These are phyloP conservation scores for Alternaria tenuissima DNA, from an alignment of 2,329 filamentous ascomycete genomes.

Conservation along the genomic window DNA sequence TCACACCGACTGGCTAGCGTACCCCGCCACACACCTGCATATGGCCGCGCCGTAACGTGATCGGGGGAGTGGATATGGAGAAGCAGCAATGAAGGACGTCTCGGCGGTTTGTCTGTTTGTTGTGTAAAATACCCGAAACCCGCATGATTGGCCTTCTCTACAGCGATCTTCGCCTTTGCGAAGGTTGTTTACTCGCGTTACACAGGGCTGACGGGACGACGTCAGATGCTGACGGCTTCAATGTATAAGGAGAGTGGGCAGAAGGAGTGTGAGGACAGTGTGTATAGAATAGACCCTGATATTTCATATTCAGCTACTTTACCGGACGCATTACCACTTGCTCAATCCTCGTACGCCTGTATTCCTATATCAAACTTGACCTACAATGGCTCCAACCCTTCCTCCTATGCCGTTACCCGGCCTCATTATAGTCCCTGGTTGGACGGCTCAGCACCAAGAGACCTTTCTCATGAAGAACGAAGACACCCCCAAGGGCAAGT, in stretches of 20 bases:
- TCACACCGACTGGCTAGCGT: not conserved
- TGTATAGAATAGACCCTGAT: not conserved
- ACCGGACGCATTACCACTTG: not conserved
- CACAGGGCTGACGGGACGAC: not conserved
- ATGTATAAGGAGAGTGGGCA: not conserved
- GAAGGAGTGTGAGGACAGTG: not conserved
- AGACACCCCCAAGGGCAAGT: constrained; percentile 7
- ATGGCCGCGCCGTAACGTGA: not conserved
- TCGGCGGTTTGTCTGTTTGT: not conserved
- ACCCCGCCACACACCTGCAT: not conserved
- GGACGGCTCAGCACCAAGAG: constrained; percentile 21
- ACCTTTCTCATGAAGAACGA: constrained; percentile 25
- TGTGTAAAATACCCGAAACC: not conserved
- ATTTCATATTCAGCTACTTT: not conserved
- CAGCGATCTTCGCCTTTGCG: not conserved
- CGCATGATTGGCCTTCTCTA: not conserved
- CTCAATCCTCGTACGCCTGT: not conserved
- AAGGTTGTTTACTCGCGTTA: constrained; percentile 1
- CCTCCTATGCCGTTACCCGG: constrained; percentile 25
- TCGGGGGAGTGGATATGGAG: not conserved
- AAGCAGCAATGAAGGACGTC: not conserved
- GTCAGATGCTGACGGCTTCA: constrained; percentile 1
- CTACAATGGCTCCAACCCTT: constrained; percentile 13
- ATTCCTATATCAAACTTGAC: not conserved
- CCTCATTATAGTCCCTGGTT: constrained; percentile 24